Conservation (phyloP, 306 rosid genomes). For the Dryas octopetala region DNA sequence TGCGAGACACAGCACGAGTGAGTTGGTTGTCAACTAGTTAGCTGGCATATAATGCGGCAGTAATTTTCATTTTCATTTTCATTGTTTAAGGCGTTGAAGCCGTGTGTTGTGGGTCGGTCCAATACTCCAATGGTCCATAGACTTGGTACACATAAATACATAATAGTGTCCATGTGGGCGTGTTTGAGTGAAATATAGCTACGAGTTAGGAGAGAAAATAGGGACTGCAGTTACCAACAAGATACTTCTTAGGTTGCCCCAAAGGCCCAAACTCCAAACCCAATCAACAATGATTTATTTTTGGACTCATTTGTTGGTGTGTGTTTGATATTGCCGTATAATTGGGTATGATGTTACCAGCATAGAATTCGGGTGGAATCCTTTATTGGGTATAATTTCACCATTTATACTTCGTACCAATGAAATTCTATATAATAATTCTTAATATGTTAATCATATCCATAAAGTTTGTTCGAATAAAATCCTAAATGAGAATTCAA, state of each 20-base stretch:
- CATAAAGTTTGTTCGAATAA: too few relatives aligned
- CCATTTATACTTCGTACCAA: too few relatives aligned
- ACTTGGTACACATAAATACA: not conserved
- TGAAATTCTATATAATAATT: too few relatives aligned
- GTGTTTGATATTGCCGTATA: not conserved
- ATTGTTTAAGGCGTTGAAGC: conserved; percentile 1
- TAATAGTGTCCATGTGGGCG: not conserved
- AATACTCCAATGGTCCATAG: not conserved
- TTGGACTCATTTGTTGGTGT: not conserved
- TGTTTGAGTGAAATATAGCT: not conserved
- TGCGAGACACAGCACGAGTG: too few relatives aligned
- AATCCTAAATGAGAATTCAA: too few relatives aligned
- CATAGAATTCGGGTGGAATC: too few relatives aligned
- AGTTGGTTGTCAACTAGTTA: not conserved
- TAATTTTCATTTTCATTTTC: not conserved
- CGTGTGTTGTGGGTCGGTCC: conserved; percentile 15
- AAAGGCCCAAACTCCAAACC: not conserved
- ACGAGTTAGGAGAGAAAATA: conserved; percentile 22
- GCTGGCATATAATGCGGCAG: conserved; percentile 17
- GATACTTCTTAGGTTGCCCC: conserved; percentile 22
- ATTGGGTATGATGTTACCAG: too few relatives aligned
- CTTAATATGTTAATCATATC: too few relatives aligned
- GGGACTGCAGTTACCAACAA: conserved; percentile 22
- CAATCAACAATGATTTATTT: not conserved
- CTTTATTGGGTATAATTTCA: too few relatives aligned